Percentiles rank a stretch among this genome's conserved stretches.
These are phyloP conservation scores for Rhynchospora pubera DNA, from an alignment of 176 grass and related monocot species.

Conservation along the genomic window DNA sequence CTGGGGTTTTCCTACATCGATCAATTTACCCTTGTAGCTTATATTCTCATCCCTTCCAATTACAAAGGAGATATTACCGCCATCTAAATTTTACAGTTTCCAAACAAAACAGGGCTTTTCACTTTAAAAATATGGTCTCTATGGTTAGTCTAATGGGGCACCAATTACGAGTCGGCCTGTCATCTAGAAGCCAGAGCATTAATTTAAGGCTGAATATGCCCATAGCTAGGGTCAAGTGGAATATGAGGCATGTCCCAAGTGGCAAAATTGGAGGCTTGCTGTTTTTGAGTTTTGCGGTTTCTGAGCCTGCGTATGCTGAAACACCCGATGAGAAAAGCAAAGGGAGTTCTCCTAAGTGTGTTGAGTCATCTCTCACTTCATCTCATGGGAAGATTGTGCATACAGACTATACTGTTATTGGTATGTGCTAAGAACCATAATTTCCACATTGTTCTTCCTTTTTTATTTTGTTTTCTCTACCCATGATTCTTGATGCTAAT, in stretches of 20 bases:
- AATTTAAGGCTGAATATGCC: conserved; percentile 42
- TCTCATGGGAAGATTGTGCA: conserved; percentile 74
- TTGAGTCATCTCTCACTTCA: conserved; percentile 26
- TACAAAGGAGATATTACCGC: conserved; percentile 27
- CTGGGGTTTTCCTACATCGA: conserved; percentile 19
- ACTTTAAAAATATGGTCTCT: conserved; percentile 29
- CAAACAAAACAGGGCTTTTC: conserved; percentile 31
- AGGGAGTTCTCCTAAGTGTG: conserved; percentile 4
- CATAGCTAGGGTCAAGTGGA: conserved; percentile 46
- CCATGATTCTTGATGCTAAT: neutral
- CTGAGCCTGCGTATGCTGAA: conserved; percentile 45
- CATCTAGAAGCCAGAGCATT: conserved; percentile 42
- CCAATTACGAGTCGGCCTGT: conserved; percentile 43
- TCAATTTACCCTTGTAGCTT: conserved; percentile 26
- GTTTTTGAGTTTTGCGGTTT: conserved; percentile 57
- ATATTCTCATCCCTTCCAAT: conserved; percentile 26
- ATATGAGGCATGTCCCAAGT: conserved; percentile 34
- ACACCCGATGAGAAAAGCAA: conserved; percentile 31
- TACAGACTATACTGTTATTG: conserved; percentile 84
- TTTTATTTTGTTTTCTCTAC: neutral
- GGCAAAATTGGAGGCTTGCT: conserved; percentile 51
- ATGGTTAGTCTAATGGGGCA: conserved; percentile 49
- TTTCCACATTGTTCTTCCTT: neutral
- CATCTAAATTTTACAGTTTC: conserved; percentile 11
- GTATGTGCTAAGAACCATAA: conserved; percentile 25